phyloP scores from a whole-genome alignment of 441 rosid genomes.

The Isatis lusitanica region DNA sequence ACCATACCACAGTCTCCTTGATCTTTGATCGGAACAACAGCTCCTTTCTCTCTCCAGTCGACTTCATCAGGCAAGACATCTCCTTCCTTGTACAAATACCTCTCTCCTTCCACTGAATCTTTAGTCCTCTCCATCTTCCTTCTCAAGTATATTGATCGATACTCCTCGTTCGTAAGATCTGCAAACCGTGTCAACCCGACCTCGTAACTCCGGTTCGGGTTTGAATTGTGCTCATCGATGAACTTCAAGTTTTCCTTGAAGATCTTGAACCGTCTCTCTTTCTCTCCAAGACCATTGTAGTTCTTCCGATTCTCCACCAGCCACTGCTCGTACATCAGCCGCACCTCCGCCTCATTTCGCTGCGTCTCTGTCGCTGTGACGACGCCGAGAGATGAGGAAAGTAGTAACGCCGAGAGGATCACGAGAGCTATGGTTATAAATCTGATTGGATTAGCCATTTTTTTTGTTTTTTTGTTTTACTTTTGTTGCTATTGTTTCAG shows the following conservation, averaged over 20 bases:
- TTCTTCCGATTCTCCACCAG: conserved; percentile 38
- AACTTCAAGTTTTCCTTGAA: conserved; percentile 47
- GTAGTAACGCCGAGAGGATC: conserved; percentile 1
- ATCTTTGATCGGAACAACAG: conserved; percentile 45
- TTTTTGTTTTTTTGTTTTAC: too few relatives aligned
- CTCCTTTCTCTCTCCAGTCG: conserved; percentile 51
- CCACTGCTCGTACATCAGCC: conserved; percentile 39
- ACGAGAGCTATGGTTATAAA: neutral
- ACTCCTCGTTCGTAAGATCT: conserved; percentile 51
- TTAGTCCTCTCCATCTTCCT: conserved; percentile 19
- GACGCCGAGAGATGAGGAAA: neutral
- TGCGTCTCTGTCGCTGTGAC: neutral
- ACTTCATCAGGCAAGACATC: conserved; percentile 41
- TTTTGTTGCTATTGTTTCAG: neutral
- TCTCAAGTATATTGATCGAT: conserved; percentile 37
- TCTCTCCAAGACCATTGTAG: conserved; percentile 44
- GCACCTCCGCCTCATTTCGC: neutral
- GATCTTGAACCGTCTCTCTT: conserved; percentile 40
- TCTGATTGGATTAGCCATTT: conserved; percentile 16
- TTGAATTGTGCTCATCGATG: conserved; percentile 40
- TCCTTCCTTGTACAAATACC: conserved; percentile 36
- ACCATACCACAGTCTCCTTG: conserved; percentile 56
- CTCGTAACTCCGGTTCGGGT: conserved; percentile 26
- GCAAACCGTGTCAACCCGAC: conserved; percentile 48
- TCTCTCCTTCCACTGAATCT: conserved; percentile 22